Base-by-base conservation (phyloP, 1,284 basidiomycete genomes). In the Neonothopanus nambi region DNA sequence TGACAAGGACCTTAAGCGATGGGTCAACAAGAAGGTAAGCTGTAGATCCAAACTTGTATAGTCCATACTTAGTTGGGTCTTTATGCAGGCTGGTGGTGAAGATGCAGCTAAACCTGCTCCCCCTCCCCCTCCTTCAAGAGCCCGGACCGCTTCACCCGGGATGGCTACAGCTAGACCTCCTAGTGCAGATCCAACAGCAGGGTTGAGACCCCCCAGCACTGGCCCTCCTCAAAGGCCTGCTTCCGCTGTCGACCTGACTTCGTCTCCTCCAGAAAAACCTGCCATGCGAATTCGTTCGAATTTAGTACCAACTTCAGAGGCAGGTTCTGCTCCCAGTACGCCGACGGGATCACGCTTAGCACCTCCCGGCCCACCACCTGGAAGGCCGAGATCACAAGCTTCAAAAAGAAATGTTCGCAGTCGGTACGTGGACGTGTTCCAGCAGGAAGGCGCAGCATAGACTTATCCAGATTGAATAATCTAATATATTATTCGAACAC, bases 11-110 rank as follows among this genome's bases (percentile, higher is more conserved):
- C 81, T 90, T 58, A 97, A 97, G 71, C 84, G 89, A 57, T 99
- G 97, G 97, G 88, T 99, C 18, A 95, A 98, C 70, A 95, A 91
- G 72, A 95, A 91, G 72, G 93, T 92, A 61, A 67, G 79, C 36
- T 65, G 11, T 18, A 17, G 57, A 40, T 21, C 12, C 9, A 30
- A 13, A 47, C 21, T 59, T 47, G 30, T 18, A 8, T 24, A 11
- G 48, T 17, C 26, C 15, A 51, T 42, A 20, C 30, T 33, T 8
- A 33, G 13, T 2, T 18, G 54, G 2, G n/a, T n/a, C n/a, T 26
- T 37, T 39, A 15, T 40, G 54, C 15, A 61, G 92, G 88, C 20
- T 35, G 77, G 74, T 55, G 81, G 78, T 26, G 65, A 71, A 12
- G 72, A 80, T 58, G 66, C 74, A 20, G 48, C 67, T 4, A 78